Conservation (phyloP, 179 eudicot species). For the Spergularia azorica region DNA sequence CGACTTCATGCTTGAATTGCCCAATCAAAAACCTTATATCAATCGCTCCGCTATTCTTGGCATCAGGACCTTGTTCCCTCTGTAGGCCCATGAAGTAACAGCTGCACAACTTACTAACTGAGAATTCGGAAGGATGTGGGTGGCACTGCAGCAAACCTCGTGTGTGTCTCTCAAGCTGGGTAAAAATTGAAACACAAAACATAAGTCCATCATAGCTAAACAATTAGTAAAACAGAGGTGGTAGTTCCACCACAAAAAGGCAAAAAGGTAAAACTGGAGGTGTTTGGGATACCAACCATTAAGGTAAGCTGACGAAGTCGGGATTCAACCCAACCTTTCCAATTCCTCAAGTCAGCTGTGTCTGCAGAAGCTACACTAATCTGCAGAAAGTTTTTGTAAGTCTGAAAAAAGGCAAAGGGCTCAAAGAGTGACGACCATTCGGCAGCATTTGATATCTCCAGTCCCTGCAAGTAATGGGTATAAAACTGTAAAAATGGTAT, state of each 20-base stretch:
- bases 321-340: conserved; percentile 94
- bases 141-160: conserved; percentile 66
- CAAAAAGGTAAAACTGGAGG: too few species aligned
- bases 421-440: conserved; percentile 61
- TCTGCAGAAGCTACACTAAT: conserved; percentile 68
- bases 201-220: too few species aligned
- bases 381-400: conserved; percentile 73
- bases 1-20: conserved; percentile 62
- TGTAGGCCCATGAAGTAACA: conserved; percentile 75
- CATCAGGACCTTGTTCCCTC: conserved; percentile 52
- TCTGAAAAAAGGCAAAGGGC: conserved; percentile 60
- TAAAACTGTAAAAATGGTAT: too few species aligned
- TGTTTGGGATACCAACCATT: conserved; percentile 6
- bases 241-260: too few species aligned
- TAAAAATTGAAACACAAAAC: too few species aligned
- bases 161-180: conserved; percentile 68
- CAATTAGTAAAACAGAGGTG: too few species aligned
- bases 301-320: conserved; percentile 68
- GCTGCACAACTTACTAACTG: conserved; percentile 52
- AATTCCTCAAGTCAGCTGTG: conserved; percentile 61
- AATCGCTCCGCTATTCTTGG: conserved; percentile 67
- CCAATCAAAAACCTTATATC: conserved; percentile 70
- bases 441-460: conserved; percentile 44
- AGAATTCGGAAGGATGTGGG: conserved; percentile 63
- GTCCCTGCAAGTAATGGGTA: conserved; percentile 19